A percentile compares a stretch with the other conserved stretches of the same genome.
Evolutionary conservation across 768 basidiomycete species (phyloP).

Genomic region (Saitozyma sp.): DNA sequence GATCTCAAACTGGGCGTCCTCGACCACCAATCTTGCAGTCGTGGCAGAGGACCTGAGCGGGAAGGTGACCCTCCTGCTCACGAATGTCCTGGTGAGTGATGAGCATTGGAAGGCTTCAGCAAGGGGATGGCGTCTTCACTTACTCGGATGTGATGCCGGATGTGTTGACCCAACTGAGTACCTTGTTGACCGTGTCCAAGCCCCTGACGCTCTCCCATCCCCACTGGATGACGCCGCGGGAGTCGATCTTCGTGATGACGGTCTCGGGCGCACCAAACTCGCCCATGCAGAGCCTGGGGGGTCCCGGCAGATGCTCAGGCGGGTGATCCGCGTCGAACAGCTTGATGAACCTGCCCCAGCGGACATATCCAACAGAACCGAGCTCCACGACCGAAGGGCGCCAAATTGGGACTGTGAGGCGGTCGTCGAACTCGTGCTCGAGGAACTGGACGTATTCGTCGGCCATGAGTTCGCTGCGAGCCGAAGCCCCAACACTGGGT

Average conservation of each 20-base stretch:
- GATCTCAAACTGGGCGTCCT: constrained; percentile 69
- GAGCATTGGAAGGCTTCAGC: constrained; percentile 13
- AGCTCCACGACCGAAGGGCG: constrained; percentile 63
- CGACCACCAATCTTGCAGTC: constrained; percentile 67
- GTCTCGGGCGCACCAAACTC: constrained; percentile 26
- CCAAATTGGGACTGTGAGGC: constrained; percentile 72
- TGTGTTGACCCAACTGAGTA: constrained; percentile 9
- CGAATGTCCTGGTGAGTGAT: constrained; percentile 45
- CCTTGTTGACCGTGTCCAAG: too few relatives aligned
- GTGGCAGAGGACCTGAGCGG: constrained; percentile 67
- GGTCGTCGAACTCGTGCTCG: constrained; percentile 68
- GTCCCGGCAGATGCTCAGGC: constrained; percentile 56
- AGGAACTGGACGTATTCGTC: constrained; percentile 63
- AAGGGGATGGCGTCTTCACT: constrained; percentile 5
- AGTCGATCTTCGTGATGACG: background rate
- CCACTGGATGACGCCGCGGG: too few relatives aligned
- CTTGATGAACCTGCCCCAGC: constrained; percentile 68
- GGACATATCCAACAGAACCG: constrained; percentile 75
- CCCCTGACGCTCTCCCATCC: too few relatives aligned
- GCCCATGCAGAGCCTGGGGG: constrained; percentile 27
- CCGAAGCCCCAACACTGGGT: too few relatives aligned
- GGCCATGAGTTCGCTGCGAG: too few relatives aligned
- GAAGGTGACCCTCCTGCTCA: constrained; percentile 60
- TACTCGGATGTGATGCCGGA: constrained; percentile 32
- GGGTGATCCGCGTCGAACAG: constrained; percentile 66